A percentile compares a stretch with the other conserved stretches of the same genome.
Conservation (phyloP, 768 basidiomycete genomes). For the Tylopilus plumbeoviolaceoides region DNA sequence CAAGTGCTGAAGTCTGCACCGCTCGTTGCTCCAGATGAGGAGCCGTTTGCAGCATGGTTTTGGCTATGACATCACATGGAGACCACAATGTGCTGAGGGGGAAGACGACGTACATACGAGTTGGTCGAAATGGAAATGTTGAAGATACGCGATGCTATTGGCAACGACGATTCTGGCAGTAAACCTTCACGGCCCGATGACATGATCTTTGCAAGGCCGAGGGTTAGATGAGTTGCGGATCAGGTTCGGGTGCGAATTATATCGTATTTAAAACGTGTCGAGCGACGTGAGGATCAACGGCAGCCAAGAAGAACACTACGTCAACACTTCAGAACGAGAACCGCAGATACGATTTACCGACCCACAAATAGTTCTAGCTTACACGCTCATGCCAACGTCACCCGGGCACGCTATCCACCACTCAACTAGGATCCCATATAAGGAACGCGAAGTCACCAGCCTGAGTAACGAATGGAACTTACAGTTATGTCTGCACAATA, state of each 20-base stretch:
- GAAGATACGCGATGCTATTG: slow-evolving; percentile 82
- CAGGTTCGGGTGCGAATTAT: neutral
- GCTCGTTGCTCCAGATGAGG: no score
- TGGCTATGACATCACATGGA: no score
- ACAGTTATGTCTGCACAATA: slow-evolving; percentile 51
- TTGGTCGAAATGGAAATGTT: no score
- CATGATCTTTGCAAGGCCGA: slow-evolving; percentile 51
- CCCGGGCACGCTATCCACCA: slow-evolving; percentile 81
- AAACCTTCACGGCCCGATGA: slow-evolving; percentile 84
- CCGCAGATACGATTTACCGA: neutral
- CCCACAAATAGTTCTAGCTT: slow-evolving; percentile 83
- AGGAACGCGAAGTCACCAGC: slow-evolving; percentile 11
- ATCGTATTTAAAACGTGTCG: slow-evolving; percentile 73
- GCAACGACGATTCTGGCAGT: slow-evolving; percentile 84
- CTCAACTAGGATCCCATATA: slow-evolving; percentile 49
- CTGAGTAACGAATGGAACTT: slow-evolving; percentile 21
- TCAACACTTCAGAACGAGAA: neutral
- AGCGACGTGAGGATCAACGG: slow-evolving; percentile 84
- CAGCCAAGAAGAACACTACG: slow-evolving; percentile 72
- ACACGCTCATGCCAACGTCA: slow-evolving; percentile 87
- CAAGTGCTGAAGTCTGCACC: no score
- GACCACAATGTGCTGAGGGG: no score
- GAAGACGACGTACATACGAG: no score
- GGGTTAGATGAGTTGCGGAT: neutral
- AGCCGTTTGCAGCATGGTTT: no score